Conservation (phyloP, 1,139 yeast genomes). For the Debaryomyces psychrophilus region DNA sequence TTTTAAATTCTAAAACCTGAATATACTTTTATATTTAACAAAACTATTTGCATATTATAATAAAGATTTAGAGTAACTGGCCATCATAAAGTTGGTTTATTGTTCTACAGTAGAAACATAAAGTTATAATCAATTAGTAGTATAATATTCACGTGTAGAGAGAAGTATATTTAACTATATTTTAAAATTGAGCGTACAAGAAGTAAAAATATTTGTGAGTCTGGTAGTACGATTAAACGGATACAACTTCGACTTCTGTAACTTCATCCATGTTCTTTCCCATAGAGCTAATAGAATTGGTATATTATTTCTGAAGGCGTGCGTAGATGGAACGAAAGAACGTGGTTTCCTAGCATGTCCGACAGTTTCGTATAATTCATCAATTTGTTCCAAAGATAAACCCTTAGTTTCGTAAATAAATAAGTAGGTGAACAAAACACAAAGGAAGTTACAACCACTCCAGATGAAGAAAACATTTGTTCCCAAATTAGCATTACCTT, state of each 20-base stretch:
- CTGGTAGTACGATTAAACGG: too few species aligned
- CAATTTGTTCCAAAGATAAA: conserved; percentile 72
- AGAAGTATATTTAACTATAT: not conserved
- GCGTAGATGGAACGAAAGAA: conserved; percentile 34
- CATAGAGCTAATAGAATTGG: conserved; percentile 18
- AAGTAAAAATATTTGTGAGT: not conserved
- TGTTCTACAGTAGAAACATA: not conserved
- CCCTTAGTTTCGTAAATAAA: conserved; percentile 77
- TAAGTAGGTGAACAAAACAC: conserved; percentile 62
- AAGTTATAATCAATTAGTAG: not conserved
- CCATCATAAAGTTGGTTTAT: too few species aligned
- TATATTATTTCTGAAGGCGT: conserved; percentile 34
- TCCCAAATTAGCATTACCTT: conserved; percentile 64
- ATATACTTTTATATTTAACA: too few species aligned
- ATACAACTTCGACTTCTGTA: conserved; percentile 19
- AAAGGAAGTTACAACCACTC: conserved; percentile 48
- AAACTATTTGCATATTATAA: too few species aligned
- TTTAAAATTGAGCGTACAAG: not conserved
- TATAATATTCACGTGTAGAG: not conserved
- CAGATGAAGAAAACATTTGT: conserved; percentile 72
- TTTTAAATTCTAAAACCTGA: conserved; percentile 21
- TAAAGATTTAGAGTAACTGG: too few species aligned
- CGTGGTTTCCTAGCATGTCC: conserved; percentile 38
- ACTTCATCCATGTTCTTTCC: conserved; percentile 27
- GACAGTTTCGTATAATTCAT: conserved; percentile 38